Evolutionary conservation across 2,329 filamentous ascomycete genomes (phyloP).

Genomic region (Trichoderma afroharzianum): DNA sequence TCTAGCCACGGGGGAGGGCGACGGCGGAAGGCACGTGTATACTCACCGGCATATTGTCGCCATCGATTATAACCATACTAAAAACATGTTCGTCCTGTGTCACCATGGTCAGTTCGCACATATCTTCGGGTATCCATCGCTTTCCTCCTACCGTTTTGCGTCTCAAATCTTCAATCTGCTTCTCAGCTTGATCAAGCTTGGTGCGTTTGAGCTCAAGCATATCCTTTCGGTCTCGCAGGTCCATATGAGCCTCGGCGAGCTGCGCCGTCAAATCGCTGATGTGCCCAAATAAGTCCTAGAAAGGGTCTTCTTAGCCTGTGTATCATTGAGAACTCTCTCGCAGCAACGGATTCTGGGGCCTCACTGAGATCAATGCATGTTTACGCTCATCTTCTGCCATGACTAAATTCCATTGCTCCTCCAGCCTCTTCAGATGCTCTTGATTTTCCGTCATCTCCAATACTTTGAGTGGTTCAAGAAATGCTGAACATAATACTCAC

Average conservation of each 20-base stretch:
- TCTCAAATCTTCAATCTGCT: conserved; percentile 14
- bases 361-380: conserved; percentile 7
- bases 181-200: conserved; percentile 9
- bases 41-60: conserved; percentile 37
- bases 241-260: conserved; percentile 16
- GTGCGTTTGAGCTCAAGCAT: conserved; percentile 17
- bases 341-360: background rate
- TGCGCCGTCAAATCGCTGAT: conserved; percentile 7
- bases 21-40: background rate
- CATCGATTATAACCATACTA: conserved; percentile 36
- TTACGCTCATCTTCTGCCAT: conserved; percentile 17
- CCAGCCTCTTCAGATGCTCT: conserved; percentile 7
- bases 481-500: background rate
- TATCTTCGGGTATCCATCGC: background rate
- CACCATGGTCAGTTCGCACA: background rate
- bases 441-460: conserved; percentile 14
- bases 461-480: background rate
- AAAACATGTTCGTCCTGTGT: conserved; percentile 25
- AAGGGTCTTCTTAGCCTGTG: background rate
- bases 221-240: conserved; percentile 18
- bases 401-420: conserved; percentile 12
- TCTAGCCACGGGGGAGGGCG: no score
- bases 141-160: conserved; percentile 2
- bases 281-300: conserved; percentile 12
- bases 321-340: background rate